Base-by-base conservation (phyloP, 495 filamentous ascomycete genomes). In the Penicillium simplicissimum region DNA sequence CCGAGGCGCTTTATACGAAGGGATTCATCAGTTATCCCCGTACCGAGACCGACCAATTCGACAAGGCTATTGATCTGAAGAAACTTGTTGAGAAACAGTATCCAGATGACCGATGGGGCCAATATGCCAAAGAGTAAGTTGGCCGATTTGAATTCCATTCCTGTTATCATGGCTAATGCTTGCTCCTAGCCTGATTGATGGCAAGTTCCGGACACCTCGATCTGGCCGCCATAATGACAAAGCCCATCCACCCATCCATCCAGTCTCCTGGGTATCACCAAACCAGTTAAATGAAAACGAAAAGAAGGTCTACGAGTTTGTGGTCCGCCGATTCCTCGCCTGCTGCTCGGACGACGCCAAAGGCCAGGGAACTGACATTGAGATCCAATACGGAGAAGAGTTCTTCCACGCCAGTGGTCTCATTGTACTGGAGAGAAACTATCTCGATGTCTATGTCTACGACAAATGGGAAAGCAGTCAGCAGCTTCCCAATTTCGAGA, bases 21-120 rank as follows among this genome's bases (percentile, higher is more conserved):
- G 93, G 95, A 0, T 97, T 90, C 78, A 96, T 96, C 74, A 96
- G 91, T 74, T 98, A 98, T 71, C 95, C 95, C 7, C 85, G 95
- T 64, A 98, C 95, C 4, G 95, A 98, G 76, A 98, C 95, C 0
- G 96, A 98, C 72, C 90, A 95, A 31, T 98, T 98, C 71, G 93
- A 97, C 68, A 85, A 86, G 66, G 94, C 80, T 15, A 98, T 98
- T 73, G 88, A 98, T 73, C 81, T 98, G 8, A 86, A 82, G 51
- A 86, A 83, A 19, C 76, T 98, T 11, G 81, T 97, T 4, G 85
- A 91, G 61, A 98, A 96, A 71, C 95, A 98, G 71, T 86, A 84
- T 2, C 87, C 82, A 47, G 89, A 91, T 61, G 72, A 76, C 28
- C 71, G 76, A 43, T 98, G 95, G 95, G 93, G 94, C 0, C 74